A percentile compares a stretch with the other conserved stretches of the same genome.
phyloP scores from a whole-genome alignment of 2,329 filamentous ascomycete genomes.

The Fusarium nelsonii region DNA sequence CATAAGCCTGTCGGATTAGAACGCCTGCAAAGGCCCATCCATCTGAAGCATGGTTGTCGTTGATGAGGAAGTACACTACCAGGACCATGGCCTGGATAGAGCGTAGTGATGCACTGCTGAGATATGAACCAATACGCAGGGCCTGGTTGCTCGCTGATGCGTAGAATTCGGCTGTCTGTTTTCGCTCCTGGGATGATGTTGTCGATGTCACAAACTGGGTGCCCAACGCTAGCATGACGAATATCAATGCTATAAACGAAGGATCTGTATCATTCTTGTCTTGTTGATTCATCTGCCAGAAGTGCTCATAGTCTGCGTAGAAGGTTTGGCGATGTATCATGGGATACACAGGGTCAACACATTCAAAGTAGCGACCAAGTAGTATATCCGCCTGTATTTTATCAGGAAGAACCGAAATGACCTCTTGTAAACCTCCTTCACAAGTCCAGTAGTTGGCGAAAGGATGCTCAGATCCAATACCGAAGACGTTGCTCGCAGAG shows the following conservation, averaged over 20 bases:
- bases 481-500: slow-evolving; percentile 81
- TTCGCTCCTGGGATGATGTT: slow-evolving; percentile 70
- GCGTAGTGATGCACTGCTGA: slow-evolving; percentile 78
- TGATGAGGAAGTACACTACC: slow-evolving; percentile 85
- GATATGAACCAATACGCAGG: slow-evolving; percentile 79
- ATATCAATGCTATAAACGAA: slow-evolving; percentile 77
- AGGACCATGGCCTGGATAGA: slow-evolving; percentile 85
- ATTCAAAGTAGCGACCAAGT: slow-evolving; percentile 72
- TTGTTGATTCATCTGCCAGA: slow-evolving; percentile 72
- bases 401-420: slow-evolving; percentile 79
- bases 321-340: slow-evolving; percentile 83
- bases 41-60: slow-evolving; percentile 86
- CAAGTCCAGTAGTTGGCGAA: slow-evolving; percentile 90
- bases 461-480: slow-evolving; percentile 82
- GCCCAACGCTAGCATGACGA: slow-evolving; percentile 81
- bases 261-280: slow-evolving; percentile 74
- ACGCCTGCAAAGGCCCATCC: slow-evolving; percentile 87
- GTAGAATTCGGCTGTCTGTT: slow-evolving; percentile 84
- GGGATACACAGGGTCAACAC: slow-evolving; percentile 83
- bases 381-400: slow-evolving; percentile 82
- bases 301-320: slow-evolving; percentile 81
- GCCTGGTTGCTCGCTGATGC: slow-evolving; percentile 84
- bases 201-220: slow-evolving; percentile 77
- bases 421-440: slow-evolving; percentile 78
- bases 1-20: slow-evolving; percentile 81